Evolutionary conservation across 768 basidiomycete species (phyloP), one percentile per base, ranked within the genome.

Genomic region (Neoboletus magnificus): DNA sequence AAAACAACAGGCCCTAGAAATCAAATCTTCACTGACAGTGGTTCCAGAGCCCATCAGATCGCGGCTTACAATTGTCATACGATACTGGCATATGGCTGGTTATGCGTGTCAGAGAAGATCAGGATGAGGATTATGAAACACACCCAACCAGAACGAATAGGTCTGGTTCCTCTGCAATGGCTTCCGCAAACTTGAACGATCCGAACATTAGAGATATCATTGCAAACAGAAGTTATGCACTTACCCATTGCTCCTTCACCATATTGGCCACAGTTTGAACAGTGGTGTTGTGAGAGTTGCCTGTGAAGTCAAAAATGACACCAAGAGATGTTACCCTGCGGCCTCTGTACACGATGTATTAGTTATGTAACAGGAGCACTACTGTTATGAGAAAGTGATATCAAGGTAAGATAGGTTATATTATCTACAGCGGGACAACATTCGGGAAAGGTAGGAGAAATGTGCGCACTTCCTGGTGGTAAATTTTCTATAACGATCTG

Each of bases 61-160:
- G 40, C 25, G 12, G 56, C 80, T 27, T 55, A 83, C 89, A 90
- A 55, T 87, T 82, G 62, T 91, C 84, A 41, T 78, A 69, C 11
- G 80, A 69, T 6, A 92, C 80, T 4, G 90, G 90, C 91, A 95
- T 94, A 69, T 96, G 93, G n/a, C 88, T 91, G 45, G 29, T n/a
- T 12, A 18, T 20, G 25, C 9, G 2, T 33, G 23, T 63, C 35
- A 58, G 48, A 27, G 3, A 43, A 8, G 44, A 29, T n/a, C 37
- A 1, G 4, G 41, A 48, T 13, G 42, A 32, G 11, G n/a, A 11
- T 6, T 1, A 50, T 54, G 39, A 48, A 50, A 62, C 79, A 30
- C 48, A 84, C 86, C 86, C 85, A 52, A 79, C 79, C 52, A 91
- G 79, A 52, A 91, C 65, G 75, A 95, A 96, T 57, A 91, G 76